A percentile compares a stretch with the other conserved stretches of the same genome.
These are phyloP conservation scores for Pseudoscleropodium purum DNA, from an alignment of 225 moss, liverwort and hornwort genomes.

Conservation along the genomic window DNA sequence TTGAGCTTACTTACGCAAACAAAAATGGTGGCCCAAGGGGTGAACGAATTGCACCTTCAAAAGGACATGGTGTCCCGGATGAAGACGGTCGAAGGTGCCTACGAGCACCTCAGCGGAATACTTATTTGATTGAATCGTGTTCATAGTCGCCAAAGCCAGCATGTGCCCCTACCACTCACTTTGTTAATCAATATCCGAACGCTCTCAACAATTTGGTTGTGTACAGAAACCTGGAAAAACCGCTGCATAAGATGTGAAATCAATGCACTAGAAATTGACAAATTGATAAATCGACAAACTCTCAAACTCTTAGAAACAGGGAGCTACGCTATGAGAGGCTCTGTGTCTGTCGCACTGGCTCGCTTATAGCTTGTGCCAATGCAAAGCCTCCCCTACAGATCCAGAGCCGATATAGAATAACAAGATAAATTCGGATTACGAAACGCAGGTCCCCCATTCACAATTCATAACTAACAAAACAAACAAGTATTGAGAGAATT, in stretches of 20 bases:
- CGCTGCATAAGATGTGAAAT: not conserved
- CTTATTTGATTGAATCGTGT: conserved; percentile 11
- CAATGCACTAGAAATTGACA: not conserved
- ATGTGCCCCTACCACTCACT: not conserved
- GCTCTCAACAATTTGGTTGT: not conserved
- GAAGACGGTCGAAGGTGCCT: conserved; percentile 80
- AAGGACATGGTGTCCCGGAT: conserved; percentile 63
- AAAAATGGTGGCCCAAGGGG: not conserved
- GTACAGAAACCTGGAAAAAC: not conserved
- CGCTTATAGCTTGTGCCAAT: not conserved
- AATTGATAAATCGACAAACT: not conserved
- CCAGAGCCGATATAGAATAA: not conserved
- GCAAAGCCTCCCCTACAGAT: not conserved
- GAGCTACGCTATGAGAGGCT: not conserved
- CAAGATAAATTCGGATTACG: not conserved
- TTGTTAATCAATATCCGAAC: not conserved
- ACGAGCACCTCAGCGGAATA: conserved; percentile 63
- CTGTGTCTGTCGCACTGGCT: not conserved
- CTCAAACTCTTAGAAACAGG: not conserved
- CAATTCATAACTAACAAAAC: not conserved
- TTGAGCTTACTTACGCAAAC: not conserved
- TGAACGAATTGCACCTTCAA: conserved; percentile 32
- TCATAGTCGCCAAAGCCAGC: conserved; percentile 1
- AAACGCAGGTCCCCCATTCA: not conserved
- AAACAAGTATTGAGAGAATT: not conserved